Conservation (phyloP, 2,329 filamentous ascomycete species). For the Diaporthe velutina region DNA sequence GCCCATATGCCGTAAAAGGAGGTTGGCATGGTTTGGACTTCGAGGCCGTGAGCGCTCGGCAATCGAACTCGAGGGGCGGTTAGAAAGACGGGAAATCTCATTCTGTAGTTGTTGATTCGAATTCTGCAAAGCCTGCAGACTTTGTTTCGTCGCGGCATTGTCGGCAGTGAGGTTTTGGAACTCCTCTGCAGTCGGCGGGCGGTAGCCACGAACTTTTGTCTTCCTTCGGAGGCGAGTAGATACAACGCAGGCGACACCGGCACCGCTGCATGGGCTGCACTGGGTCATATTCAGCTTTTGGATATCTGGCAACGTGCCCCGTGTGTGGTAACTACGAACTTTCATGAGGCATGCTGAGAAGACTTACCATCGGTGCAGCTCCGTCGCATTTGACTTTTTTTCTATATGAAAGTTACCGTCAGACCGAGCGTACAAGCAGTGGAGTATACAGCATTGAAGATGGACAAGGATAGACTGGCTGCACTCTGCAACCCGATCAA, state of each 20-base stretch:
- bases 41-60: not conserved
- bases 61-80: not conserved
- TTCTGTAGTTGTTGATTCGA: not conserved
- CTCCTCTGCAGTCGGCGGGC: constrained; percentile 2
- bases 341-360: not conserved
- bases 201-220: constrained; percentile 16
- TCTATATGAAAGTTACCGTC: not conserved
- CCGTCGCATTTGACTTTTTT: constrained; percentile 12
- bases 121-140: not conserved
- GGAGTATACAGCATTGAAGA: too few species aligned
- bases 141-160: not conserved
- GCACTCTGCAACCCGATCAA: constrained; percentile 52
- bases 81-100: not conserved
- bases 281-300: not conserved
- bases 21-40: not conserved
- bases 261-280: not conserved
- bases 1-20: constrained; percentile 24
- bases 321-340: too few species aligned
- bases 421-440: not conserved
- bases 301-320: too few species aligned
- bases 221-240: constrained; percentile 9
- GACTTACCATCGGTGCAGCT: not conserved
- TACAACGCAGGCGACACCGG: not conserved
- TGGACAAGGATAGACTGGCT: constrained; percentile 45
- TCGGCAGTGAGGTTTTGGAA: constrained; percentile 1